Conservation (phyloP, 331 rosid genomes). For the Pyrus hybrid region DNA sequence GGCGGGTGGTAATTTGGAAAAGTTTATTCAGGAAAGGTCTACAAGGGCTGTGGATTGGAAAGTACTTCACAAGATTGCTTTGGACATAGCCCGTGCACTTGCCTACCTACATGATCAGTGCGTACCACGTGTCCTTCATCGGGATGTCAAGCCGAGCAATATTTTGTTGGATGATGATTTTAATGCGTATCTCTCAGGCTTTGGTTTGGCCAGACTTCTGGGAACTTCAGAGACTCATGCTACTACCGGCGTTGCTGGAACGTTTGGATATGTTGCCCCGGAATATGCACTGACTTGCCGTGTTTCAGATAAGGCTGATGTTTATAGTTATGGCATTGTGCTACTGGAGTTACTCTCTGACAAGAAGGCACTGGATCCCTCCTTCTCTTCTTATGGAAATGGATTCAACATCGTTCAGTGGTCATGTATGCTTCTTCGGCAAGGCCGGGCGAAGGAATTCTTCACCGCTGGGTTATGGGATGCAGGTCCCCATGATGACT, state of each 20-base stretch:
- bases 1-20: conserved; percentile 86
- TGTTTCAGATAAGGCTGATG: conserved; percentile 90
- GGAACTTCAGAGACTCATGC: conserved; percentile 98
- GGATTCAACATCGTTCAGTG: conserved; percentile 93
- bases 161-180: conserved; percentile 77
- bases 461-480: conserved; percentile 84
- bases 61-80: conserved; percentile 82
- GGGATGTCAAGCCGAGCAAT: conserved; percentile 92
- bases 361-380: conserved; percentile 88
- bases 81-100: conserved; percentile 85
- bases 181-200: conserved; percentile 82
- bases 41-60: conserved; percentile 85
- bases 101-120: conserved; percentile 87
- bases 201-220: conserved; percentile 86
- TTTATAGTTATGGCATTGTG: conserved; percentile 95
- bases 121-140: conserved; percentile 88
- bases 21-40: conserved; percentile 81
- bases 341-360: conserved; percentile 88
- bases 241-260: conserved; percentile 95
- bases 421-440: conserved; percentile 78
- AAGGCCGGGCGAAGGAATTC: conserved; percentile 83
- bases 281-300: conserved; percentile 97
- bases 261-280: conserved; percentile 95
- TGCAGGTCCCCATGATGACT: conserved; percentile 70
- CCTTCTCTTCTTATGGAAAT: conserved; percentile 75